These are phyloP conservation scores for Hypomontagnella submonticulosa DNA, from an alignment of 495 filamentous ascomycete genomes.

Conservation along the genomic window DNA sequence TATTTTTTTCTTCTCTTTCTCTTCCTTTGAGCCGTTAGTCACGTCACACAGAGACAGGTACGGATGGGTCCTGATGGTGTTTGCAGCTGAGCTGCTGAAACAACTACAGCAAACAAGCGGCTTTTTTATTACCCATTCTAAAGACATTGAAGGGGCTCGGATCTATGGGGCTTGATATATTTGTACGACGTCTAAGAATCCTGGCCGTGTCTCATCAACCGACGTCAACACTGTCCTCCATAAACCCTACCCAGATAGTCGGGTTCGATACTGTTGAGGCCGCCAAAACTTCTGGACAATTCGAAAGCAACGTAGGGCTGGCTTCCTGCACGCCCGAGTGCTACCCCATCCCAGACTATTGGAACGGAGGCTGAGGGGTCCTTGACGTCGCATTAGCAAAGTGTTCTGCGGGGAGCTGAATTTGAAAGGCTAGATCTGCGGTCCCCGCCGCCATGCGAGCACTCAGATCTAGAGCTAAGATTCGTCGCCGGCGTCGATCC, in stretches of 20 bases:
- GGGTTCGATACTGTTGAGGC: slow-evolving; percentile 30
- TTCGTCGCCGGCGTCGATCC: slow-evolving; percentile 27
- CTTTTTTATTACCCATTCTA: slow-evolving; percentile 32
- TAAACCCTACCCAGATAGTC: slow-evolving; percentile 30
- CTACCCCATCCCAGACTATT: slow-evolving; percentile 42
- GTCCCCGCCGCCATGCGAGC: slow-evolving; percentile 1
- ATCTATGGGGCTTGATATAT: slow-evolving; percentile 32
- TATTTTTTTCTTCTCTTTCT: slow-evolving; percentile 1
- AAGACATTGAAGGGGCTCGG: slow-evolving; percentile 39
- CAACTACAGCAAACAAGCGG: slow-evolving; percentile 37
- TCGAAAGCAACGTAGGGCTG: slow-evolving; percentile 37
- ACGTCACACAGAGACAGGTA: slow-evolving; percentile 34
- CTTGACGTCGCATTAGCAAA: slow-evolving; percentile 38
- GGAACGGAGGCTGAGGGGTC: slow-evolving; percentile 38
- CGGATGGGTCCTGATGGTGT: slow-evolving; percentile 31
- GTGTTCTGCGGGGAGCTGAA: slow-evolving; percentile 24
- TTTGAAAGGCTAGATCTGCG: slow-evolving; percentile 18
- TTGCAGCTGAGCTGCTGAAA: slow-evolving; percentile 41
- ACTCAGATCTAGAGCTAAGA: slow-evolving; percentile 18
- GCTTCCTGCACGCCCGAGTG: slow-evolving; percentile 34
- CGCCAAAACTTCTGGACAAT: slow-evolving; percentile 16
- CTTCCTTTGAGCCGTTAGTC: slow-evolving; percentile 6
- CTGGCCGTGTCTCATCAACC: slow-evolving; percentile 38
- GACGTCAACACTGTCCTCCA: slow-evolving; percentile 24
- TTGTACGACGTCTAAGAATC: slow-evolving; percentile 30